Percentiles rank a stretch among this genome's conserved stretches.
Conservation (phyloP, 768 basidiomycete genomes). For the Boletus barrowsii region DNA sequence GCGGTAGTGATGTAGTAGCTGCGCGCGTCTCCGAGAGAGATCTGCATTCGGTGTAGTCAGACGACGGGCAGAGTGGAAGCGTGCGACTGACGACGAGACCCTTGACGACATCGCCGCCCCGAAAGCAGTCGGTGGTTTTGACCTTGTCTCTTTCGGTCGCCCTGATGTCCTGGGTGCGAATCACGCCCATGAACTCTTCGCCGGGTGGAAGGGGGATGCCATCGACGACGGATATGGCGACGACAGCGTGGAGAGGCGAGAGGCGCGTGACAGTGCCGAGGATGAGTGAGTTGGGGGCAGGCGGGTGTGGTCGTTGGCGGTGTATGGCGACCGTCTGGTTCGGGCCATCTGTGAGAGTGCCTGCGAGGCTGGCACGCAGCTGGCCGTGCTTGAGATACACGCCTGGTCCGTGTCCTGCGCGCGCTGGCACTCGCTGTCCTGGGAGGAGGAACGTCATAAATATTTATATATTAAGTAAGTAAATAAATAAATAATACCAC, state of each 20-base stretch:
- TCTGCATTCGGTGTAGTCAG: slow-evolving; percentile 43
- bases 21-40: slow-evolving; percentile 87
- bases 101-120: slow-evolving; percentile 87
- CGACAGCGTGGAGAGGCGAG: slow-evolving; percentile 76
- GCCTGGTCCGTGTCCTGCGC: slow-evolving; percentile 51
- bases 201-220: slow-evolving; percentile 76
- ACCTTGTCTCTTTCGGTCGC: slow-evolving; percentile 89
- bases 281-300: slow-evolving; percentile 69
- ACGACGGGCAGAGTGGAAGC: not conserved
- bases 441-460: slow-evolving; percentile 54
- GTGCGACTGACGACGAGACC: slow-evolving; percentile 71
- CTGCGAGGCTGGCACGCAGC: slow-evolving; percentile 68
- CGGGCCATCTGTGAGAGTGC: slow-evolving; percentile 42
- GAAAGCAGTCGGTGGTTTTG: slow-evolving; percentile 87
- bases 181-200: slow-evolving; percentile 88
- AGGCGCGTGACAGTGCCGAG: slow-evolving; percentile 81
- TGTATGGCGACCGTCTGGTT: slow-evolving; percentile 45
- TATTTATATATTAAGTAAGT: not conserved
- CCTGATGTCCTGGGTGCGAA: slow-evolving; percentile 83
- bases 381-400: slow-evolving; percentile 62
- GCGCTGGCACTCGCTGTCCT: slow-evolving; percentile 69
- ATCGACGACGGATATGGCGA: slow-evolving; percentile 86
- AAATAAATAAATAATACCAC: not conserved
- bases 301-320: slow-evolving; percentile 69
- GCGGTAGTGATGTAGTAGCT: slow-evolving; percentile 93